Evolutionary conservation across 768 basidiomycete species (phyloP).

Genomic region (Hydnum rufescens): DNA sequence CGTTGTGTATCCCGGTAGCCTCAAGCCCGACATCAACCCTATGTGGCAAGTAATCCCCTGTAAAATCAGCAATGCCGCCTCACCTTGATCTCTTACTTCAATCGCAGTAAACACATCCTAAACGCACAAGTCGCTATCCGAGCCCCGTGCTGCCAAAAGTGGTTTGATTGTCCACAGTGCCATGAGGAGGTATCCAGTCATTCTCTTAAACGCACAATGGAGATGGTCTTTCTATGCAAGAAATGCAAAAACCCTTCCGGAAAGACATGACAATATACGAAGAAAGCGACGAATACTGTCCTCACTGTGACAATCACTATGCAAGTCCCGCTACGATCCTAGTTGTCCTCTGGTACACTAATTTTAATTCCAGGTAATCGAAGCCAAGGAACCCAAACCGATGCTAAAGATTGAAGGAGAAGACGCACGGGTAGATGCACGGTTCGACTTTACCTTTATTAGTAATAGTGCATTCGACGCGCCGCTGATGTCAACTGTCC

Average conservation of each 20-base stretch:
- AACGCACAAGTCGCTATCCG: conserved; percentile 94
- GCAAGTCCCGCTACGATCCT: conserved; percentile 28
- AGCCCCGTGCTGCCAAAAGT: conserved; percentile 91
- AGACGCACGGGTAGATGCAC: conserved; percentile 68
- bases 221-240: conserved; percentile 73
- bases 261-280: conserved; percentile 88
- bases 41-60: not conserved
- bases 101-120: conserved; percentile 72
- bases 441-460: conserved; percentile 31
- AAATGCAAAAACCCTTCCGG: conserved; percentile 91
- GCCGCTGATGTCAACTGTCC: conserved; percentile 2
- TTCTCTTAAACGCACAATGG: conserved; percentile 45
- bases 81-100: not conserved
- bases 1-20: not conserved
- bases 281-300: conserved; percentile 96
- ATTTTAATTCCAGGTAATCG: conserved; percentile 44
- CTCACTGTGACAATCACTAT: conserved; percentile 96
- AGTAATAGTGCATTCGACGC: not conserved
- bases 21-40: not conserved
- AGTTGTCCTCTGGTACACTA: conserved; percentile 1
- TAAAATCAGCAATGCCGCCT: not conserved
- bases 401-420: conserved; percentile 78
- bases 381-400: conserved; percentile 79
- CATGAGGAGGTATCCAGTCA: conserved; percentile 76
- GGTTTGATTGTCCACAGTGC: conserved; percentile 95